These are phyloP conservation scores for Ophiocordyceps unilateralis DNA, from an alignment of 2,329 filamentous ascomycete species.

Conservation along the genomic window DNA sequence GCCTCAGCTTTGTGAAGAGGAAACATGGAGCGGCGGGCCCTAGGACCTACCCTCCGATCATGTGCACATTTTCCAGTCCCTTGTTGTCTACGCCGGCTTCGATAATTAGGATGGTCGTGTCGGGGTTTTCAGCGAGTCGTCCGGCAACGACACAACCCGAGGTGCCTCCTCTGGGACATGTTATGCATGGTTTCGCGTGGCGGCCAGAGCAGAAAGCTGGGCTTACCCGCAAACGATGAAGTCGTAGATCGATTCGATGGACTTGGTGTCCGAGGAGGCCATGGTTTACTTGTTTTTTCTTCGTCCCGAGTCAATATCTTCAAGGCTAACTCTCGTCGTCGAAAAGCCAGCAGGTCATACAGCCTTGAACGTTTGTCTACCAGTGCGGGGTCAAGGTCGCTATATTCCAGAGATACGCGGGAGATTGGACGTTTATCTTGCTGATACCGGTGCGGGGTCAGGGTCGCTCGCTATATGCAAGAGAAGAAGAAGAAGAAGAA, in stretches of 20 bases:
- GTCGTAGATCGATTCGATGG: slow-evolving; percentile 8
- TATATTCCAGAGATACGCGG: too few species aligned
- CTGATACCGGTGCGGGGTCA: too few species aligned
- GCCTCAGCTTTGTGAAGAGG: neutral
- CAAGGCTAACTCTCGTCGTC: too few species aligned
- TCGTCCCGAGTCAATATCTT: neutral
- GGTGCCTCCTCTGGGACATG: slow-evolving; percentile 13
- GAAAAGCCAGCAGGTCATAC: too few species aligned
- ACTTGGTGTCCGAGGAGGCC: neutral
- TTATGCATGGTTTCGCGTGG: neutral
- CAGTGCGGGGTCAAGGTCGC: too few species aligned
- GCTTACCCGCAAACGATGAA: slow-evolving; percentile 18
- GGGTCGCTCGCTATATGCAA: too few species aligned
- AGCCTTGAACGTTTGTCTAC: too few species aligned
- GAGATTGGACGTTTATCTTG: too few species aligned
- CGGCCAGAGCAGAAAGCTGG: neutral
- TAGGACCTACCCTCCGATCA: slow-evolving; percentile 26
- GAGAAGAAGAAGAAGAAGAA: too few species aligned
- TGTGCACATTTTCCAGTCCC: slow-evolving; percentile 29
- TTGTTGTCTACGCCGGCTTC: slow-evolving; percentile 21
- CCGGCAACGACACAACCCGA: slow-evolving; percentile 19
- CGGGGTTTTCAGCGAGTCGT: slow-evolving; percentile 17
- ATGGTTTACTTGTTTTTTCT: neutral
- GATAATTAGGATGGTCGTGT: slow-evolving; percentile 14
- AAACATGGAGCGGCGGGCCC: neutral